These are phyloP conservation scores for Xylariales sp. DNA, from an alignment of 2,329 filamentous ascomycete species.

Conservation along the genomic window DNA sequence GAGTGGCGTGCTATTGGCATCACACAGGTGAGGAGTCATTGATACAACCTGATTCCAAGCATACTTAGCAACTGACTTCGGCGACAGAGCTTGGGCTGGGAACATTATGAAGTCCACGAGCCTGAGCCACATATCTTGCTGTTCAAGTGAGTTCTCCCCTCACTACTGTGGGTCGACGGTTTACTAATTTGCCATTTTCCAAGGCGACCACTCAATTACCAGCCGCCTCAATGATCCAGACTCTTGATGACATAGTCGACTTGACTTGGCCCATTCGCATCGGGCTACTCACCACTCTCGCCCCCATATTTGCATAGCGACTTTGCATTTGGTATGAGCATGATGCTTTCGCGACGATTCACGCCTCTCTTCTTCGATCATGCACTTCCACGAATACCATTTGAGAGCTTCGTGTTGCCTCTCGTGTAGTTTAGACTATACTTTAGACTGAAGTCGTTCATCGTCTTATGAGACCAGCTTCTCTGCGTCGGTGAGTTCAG, in stretches of 20 bases:
- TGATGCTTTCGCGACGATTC: not conserved
- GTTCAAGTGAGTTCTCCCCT: conserved; percentile 75
- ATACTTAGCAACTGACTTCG: not conserved
- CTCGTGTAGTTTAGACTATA: not conserved
- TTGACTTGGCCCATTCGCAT: not conserved
- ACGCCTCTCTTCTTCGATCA: too few species aligned
- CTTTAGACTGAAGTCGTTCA: not conserved
- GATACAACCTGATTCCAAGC: too few species aligned
- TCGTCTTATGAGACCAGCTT: not conserved
- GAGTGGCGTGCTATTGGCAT: conserved; percentile 97
- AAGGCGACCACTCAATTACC: conserved; percentile 81
- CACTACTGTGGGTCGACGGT: not conserved
- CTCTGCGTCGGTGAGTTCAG: not conserved
- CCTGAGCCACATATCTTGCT: conserved; percentile 97
- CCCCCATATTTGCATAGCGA: too few species aligned
- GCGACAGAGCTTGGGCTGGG: conserved; percentile 91
- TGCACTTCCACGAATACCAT: too few species aligned
- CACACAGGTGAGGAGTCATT: conserved; percentile 81
- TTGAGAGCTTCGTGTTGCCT: not conserved
- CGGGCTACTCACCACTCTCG: too few species aligned
- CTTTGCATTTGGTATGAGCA: too few species aligned
- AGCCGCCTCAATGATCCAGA: conserved; percentile 55
- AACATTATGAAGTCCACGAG: conserved; percentile 98
- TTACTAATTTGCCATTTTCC: not conserved
- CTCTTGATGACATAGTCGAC: not conserved